phyloP scores from a whole-genome alignment of 306 rosid genomes.

The Urtica urens region DNA sequence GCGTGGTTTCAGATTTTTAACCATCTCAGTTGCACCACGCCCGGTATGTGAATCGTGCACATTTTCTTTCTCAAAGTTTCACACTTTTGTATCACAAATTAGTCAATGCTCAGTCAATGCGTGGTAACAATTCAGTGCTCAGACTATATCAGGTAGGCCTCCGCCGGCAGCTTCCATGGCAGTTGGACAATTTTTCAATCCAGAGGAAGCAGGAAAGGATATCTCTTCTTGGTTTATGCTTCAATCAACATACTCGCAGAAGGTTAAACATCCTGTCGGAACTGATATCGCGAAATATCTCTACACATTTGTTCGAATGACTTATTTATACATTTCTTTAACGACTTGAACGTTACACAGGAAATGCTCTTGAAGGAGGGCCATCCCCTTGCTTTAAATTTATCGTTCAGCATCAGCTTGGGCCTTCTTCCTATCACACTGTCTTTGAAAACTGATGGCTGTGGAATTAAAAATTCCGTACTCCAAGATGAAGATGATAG shows the following conservation, averaged over 20 bases:
- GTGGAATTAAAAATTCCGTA: conserved; percentile 74
- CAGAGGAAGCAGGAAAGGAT: conserved; percentile 62
- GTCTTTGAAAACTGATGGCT: conserved; percentile 66
- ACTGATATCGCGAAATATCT: conserved; percentile 5
- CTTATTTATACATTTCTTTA: conserved; percentile 13
- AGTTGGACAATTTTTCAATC: conserved; percentile 94
- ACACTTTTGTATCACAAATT: neutral
- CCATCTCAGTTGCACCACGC: conserved; percentile 98
- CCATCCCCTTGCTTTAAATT: conserved; percentile 74
- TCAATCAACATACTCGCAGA: conserved; percentile 46
- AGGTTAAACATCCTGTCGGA: conserved; percentile 45
- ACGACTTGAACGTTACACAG: conserved; percentile 33
- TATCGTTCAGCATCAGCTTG: conserved; percentile 69
- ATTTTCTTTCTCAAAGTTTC: neutral
- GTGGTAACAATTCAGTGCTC: conserved; percentile 38
- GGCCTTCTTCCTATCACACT: conserved; percentile 87
- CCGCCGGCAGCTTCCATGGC: conserved; percentile 99
- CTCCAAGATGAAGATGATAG: conserved; percentile 72
- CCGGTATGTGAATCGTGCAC: conserved; percentile 49
- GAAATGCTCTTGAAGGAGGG: conserved; percentile 69
- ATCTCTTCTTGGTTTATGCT: conserved; percentile 73
- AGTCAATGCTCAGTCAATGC: neutral
- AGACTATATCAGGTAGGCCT: conserved; percentile 98
- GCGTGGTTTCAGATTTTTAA: conserved; percentile 83
- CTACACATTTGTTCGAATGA: conserved; percentile 4